Percentiles rank a stretch among this genome's conserved stretches.
Conservation (phyloP, 441 rosid genomes). For the Hypseocharis bilobata region DNA sequence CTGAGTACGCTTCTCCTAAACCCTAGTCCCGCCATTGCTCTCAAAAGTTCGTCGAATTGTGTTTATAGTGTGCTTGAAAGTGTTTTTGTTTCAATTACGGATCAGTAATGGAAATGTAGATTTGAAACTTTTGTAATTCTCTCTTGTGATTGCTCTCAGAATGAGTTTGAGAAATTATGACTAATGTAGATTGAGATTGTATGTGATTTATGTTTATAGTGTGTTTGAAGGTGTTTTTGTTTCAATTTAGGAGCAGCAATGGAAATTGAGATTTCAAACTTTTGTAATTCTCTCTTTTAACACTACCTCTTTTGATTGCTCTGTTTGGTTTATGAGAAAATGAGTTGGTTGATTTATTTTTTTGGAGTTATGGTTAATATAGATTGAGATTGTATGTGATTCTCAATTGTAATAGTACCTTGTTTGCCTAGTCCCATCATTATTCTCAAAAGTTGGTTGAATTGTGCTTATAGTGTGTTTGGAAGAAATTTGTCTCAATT, state of each 20-base stretch:
- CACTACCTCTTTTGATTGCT: too few relatives aligned
- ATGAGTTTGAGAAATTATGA: background rate
- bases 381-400: background rate
- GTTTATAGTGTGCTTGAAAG: background rate
- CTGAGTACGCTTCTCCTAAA: constrained; percentile 43
- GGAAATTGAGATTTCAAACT: too few relatives aligned
- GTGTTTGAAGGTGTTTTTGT: constrained; percentile 5
- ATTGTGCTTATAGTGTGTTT: background rate
- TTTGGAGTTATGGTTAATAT: background rate
- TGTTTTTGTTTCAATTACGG: background rate
- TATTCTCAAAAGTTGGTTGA: background rate
- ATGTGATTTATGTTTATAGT: background rate
- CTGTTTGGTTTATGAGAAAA: too few relatives aligned
- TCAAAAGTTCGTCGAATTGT: background rate
- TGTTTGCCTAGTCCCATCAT: background rate
- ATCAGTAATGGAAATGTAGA: background rate
- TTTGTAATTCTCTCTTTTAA: too few relatives aligned
- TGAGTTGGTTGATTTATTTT: background rate
- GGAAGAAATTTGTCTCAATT: background rate
- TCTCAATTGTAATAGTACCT: background rate
- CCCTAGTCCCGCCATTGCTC: constrained; percentile 12
- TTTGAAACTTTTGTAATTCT: background rate
- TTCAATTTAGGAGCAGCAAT: too few relatives aligned
- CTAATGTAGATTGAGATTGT: too few relatives aligned
- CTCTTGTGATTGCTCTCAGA: background rate